Base-by-base conservation (phyloP, 1,284 basidiomycete species). In the Porogramme epimiltina region DNA sequence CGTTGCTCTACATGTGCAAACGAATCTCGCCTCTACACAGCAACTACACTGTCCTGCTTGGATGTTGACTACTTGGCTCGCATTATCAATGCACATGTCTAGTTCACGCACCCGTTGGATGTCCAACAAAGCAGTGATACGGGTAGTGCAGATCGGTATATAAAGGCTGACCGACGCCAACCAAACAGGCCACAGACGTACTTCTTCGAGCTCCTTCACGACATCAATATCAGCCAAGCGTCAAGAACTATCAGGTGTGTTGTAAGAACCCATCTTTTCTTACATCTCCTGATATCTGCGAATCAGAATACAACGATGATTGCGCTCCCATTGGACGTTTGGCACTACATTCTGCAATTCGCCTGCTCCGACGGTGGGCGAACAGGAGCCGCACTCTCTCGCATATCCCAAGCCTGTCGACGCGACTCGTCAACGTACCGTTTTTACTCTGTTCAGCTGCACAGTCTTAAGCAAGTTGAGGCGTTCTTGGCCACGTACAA, bases 301-400 rank as follows among this genome's bases (percentile, higher is more conserved):
- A 37, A 4, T 16, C 34, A 31, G 28, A n/a, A 31, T 6, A 13
- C 34, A 6, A 6, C 42, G 10, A 49, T 58, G 40, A 43, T 49
- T 23, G 37, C 40, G 3, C 36, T 58, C 22, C 45, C 50, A 9
- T 13, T 45, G 19, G 56, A 58, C 2, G 36, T 55, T 16, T 58
- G 52, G 53, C 31, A 42, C n/a, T 15, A 33, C 20, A 55, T 58
- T 28, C 40, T 52, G n/a, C 20, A 31, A 10, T 48, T 50, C 24
- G 47, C 48, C 13, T 58, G 50, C 28, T 43, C 31, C 1, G 56
- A 55, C 23, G 53, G 50, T 18, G 52, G 56, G 3, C 40, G n/a
- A 18, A 51, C 47, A 13, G 43, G 44, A 19, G 45, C 25, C 2
- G 18, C 49, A 5, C 51, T 55, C 16, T 46, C 51, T 2, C 31